These are phyloP conservation scores for Gracilaria domingensis DNA, from an alignment of 23 red algal species.

Conservation along the genomic window DNA sequence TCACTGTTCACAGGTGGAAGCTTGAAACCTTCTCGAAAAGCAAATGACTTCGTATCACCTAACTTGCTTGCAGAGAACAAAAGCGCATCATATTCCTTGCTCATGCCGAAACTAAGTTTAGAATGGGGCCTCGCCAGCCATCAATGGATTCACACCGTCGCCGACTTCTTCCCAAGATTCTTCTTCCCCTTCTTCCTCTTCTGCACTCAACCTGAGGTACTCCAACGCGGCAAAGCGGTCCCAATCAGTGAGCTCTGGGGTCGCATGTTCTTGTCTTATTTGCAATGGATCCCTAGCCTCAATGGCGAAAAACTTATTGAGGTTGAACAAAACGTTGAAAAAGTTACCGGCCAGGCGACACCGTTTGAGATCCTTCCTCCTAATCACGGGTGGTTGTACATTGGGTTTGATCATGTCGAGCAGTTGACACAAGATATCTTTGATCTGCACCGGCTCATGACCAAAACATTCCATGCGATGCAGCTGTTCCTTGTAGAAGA, in stretches of 20 bases:
- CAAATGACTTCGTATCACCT: not conserved
- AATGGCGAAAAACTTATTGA: constrained; percentile 99
- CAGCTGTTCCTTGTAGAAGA: constrained; percentile 98
- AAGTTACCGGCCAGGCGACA: constrained; percentile 86
- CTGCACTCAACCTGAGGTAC: constrained; percentile 91
- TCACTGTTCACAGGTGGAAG: not conserved
- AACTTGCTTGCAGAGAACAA: not conserved
- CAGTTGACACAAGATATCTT: constrained; percentile 97
- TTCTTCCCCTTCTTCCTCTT: constrained; percentile 93
- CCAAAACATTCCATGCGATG: constrained; percentile 99
- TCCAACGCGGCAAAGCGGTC: constrained; percentile 99
- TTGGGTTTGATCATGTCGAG: constrained; percentile 98
- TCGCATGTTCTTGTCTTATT: constrained; percentile 88
- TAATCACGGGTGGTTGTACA: constrained; percentile 78
- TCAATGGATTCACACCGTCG: constrained; percentile 60
- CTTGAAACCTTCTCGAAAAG: constrained; percentile 13
- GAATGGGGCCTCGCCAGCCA: constrained; percentile 82
- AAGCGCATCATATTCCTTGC: not conserved
- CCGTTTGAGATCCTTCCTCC: constrained; percentile 69
- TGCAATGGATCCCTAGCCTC: constrained; percentile 90
- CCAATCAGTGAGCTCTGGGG: constrained; percentile 98
- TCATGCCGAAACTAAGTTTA: not conserved
- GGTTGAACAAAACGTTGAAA: constrained; percentile 99
- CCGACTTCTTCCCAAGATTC: constrained; percentile 78
- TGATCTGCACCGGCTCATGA: constrained; percentile 96